phyloP scores from a whole-genome alignment of 345 rosid species.

The Conringia planisiliqua region DNA sequence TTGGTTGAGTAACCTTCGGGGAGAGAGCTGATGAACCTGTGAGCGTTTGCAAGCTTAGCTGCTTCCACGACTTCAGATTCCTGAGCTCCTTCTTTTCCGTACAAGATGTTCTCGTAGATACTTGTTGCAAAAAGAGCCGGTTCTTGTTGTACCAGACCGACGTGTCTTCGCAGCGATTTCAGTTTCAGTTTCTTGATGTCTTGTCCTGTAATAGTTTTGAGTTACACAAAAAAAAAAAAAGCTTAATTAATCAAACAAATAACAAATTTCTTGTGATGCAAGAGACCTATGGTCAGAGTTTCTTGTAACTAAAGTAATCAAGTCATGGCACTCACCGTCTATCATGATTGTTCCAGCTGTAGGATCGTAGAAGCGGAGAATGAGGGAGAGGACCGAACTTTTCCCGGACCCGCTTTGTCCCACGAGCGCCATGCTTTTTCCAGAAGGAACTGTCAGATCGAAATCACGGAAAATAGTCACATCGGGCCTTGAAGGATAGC shows the following conservation, averaged over 20 bases:
- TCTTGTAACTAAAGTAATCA: not conserved
- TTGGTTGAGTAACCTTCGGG: slow-evolving; percentile 79
- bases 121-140: slow-evolving; percentile 85
- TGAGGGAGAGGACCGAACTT: slow-evolving; percentile 77
- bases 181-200: slow-evolving; percentile 63
- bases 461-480: slow-evolving; percentile 69
- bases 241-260: not conserved
- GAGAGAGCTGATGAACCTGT: slow-evolving; percentile 71
- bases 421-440: slow-evolving; percentile 82
- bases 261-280: not conserved
- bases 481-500: slow-evolving; percentile 85
- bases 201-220: slow-evolving; percentile 42
- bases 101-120: slow-evolving; percentile 79
- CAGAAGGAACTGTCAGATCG: slow-evolving; percentile 54
- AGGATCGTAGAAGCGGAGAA: slow-evolving; percentile 90
- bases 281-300: not conserved
- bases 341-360: slow-evolving; percentile 65
- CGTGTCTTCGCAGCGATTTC: slow-evolving; percentile 67
- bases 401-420: slow-evolving; percentile 98
- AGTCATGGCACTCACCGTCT: slow-evolving; percentile 49
- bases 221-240: too few relatives aligned
- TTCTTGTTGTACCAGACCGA: slow-evolving; percentile 89
- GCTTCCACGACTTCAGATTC: slow-evolving; percentile 81
- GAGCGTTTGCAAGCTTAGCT: slow-evolving; percentile 85
- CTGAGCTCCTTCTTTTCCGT: slow-evolving; percentile 80